Conservation (phyloP, 345 rosid genomes). For the Litchi chinensis region DNA sequence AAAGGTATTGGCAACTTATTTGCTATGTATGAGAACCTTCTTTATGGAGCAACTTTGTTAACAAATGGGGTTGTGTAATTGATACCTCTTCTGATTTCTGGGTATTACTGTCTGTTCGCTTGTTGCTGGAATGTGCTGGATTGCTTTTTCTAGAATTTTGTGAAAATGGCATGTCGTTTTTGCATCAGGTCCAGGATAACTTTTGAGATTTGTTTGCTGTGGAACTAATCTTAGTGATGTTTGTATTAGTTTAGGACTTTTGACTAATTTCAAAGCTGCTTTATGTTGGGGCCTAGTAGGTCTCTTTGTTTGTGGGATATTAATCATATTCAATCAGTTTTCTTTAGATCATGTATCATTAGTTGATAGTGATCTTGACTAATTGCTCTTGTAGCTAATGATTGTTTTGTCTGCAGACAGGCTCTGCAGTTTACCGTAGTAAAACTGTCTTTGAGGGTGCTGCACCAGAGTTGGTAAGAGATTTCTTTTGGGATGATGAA, state of each 20-base stretch:
- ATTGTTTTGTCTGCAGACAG: slow-evolving; percentile 55
- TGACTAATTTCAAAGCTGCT: background rate
- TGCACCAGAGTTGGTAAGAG: slow-evolving; percentile 84
- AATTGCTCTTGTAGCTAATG: slow-evolving; percentile 23
- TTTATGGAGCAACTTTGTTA: background rate
- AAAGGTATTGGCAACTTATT: background rate
- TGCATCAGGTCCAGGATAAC: background rate
- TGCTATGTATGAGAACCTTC: background rate
- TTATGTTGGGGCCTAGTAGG: background rate
- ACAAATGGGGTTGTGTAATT: background rate
- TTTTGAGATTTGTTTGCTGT: background rate
- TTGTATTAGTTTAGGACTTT: background rate
- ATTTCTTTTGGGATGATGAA: slow-evolving; percentile 99
- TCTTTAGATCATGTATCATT: background rate
- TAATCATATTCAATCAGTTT: slow-evolving; percentile 3
- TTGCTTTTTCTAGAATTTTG: background rate
- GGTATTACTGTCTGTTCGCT: slow-evolving; percentile 1
- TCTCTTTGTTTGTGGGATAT: slow-evolving; percentile 1
- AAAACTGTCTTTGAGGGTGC: slow-evolving; percentile 95
- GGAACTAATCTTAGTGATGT: background rate
- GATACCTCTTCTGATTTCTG: background rate
- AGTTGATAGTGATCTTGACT: background rate
- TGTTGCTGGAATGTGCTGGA: background rate
- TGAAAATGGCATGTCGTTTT: background rate
- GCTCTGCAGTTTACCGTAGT: slow-evolving; percentile 70